Percentiles rank a stretch among this genome's conserved stretches.
Conservation (phyloP, 2,329 filamentous ascomycete genomes). For the Alternaria conjuncta region DNA sequence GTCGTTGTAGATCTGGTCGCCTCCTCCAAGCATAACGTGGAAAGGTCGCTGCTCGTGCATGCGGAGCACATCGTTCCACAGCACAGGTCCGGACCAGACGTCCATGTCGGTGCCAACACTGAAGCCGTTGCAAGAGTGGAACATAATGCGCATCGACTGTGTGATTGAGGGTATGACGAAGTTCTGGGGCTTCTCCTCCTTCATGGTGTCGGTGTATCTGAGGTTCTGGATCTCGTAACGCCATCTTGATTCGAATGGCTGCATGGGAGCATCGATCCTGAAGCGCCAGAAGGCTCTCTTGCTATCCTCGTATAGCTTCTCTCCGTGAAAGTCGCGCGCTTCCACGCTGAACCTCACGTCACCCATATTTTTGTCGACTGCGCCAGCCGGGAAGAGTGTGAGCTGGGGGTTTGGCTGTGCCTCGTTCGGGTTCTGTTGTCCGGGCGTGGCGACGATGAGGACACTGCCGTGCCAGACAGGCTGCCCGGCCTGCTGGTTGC, state of each 20-base stretch:
- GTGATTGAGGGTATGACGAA: conserved; percentile 65
- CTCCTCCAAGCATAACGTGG: conserved; percentile 82
- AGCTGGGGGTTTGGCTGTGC: conserved; percentile 60
- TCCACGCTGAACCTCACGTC: conserved; percentile 33
- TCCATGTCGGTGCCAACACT: conserved; percentile 70
- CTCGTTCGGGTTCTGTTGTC: conserved; percentile 54
- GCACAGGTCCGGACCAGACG: conserved; percentile 65
- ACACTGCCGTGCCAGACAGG: conserved; percentile 83
- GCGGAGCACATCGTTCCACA: conserved; percentile 70
- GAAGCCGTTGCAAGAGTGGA: conserved; percentile 73
- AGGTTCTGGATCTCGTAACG: conserved; percentile 76
- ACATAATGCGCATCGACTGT: conserved; percentile 74
- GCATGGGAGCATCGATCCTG: conserved; percentile 68
- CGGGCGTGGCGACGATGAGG: conserved; percentile 78
- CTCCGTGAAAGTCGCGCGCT: conserved; percentile 51
- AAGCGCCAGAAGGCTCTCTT: conserved; percentile 67
- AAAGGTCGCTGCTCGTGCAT: conserved; percentile 66
- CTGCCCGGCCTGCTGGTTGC: conserved; percentile 55
- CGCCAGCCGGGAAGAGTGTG: conserved; percentile 60
- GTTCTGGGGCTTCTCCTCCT: conserved; percentile 39
- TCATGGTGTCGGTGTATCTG: conserved; percentile 61
- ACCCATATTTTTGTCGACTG: conserved; percentile 30
- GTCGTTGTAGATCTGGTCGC: conserved; percentile 82
- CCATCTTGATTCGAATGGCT: conserved; percentile 76
- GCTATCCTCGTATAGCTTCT: conserved; percentile 67